Base-by-base conservation (phyloP, 1,139 yeast species). In the Suhomyces taliae region DNA sequence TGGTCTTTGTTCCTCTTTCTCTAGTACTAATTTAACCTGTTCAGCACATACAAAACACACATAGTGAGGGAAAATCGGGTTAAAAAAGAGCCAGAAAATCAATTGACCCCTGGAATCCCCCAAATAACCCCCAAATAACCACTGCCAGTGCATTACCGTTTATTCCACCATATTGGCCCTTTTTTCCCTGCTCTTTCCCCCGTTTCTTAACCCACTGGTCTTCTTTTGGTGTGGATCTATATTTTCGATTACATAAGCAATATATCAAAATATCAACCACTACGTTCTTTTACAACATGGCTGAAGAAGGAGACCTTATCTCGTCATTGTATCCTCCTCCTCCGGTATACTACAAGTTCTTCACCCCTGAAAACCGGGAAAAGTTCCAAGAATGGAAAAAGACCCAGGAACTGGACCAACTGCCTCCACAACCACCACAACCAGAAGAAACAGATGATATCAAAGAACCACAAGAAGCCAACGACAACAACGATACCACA, bases 281-380 rank as follows among this genome's bases (percentile, higher is more conserved):
- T 11, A 29, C 32, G 4, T 11, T 29, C 11, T 29, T 14, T 29
- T 11, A 9, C 37, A 39, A 14, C 31, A 55, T 53, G 57, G 45
- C 59, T 10, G 49, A 39, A 34, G 55, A 53, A 40, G 77, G 70
- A 43, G 79, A 76, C 48, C 62, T 74, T 47, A 78, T 79, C 50
- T 70, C 93, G 27, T 82, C 95, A 10, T 76, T 89, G 45, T 90
- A 85, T 55, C 96, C 97, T 1, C 91, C 93, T 2, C 96, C 96
- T 4, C 97, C 96, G 8, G 83, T 85, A 24, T 87, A 79, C 63
- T 81, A 81, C 58, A 80, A 82, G 63, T 79, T 74, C 58, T 89
- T 87, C 66, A 87, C 95, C 0, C 61, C 67, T 6, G 87, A 81
- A 47, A 87, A 87, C 56, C 50, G 79, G 11, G 70, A 61, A 29